Percentiles rank a stretch among this genome's conserved stretches.
These are phyloP conservation scores for Eimeria necatrix DNA, from an alignment of 169 alveolate genomes.

Conservation along the genomic window DNA sequence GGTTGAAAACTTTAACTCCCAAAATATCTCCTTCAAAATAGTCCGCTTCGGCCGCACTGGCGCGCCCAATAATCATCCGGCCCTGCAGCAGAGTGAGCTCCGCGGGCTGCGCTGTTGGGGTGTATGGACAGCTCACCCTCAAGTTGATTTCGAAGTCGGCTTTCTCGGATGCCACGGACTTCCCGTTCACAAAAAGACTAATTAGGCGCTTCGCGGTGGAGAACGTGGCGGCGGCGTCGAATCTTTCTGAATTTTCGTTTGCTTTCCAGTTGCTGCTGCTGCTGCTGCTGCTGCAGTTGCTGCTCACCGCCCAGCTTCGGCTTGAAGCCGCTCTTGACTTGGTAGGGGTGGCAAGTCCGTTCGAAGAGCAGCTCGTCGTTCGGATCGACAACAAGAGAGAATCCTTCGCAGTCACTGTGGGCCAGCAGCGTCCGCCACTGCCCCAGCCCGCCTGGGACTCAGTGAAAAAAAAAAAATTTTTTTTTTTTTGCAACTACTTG, in stretches of 20 bases:
- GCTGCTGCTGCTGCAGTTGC: neutral
- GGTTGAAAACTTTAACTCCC: slow-evolving; percentile 85
- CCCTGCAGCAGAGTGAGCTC: slow-evolving; percentile 46
- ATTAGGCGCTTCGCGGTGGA: slow-evolving; percentile 68
- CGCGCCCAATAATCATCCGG: slow-evolving; percentile 84
- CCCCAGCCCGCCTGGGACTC: slow-evolving; percentile 55
- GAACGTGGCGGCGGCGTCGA: slow-evolving; percentile 70
- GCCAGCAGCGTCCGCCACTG: slow-evolving; percentile 85
- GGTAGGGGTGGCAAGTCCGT: slow-evolving; percentile 84
- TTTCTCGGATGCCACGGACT: slow-evolving; percentile 80
- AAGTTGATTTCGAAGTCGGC: slow-evolving; percentile 84
- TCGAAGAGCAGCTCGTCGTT: slow-evolving; percentile 89
- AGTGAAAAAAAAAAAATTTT: neutral
- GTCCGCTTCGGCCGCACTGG: slow-evolving; percentile 87
- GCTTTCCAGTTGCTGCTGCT: neutral
- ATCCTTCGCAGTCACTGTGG: slow-evolving; percentile 90
- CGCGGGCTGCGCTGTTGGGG: neutral
- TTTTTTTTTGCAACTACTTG: neutral
- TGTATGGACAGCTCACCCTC: slow-evolving; percentile 31
- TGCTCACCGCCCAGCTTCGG: slow-evolving; percentile 59
- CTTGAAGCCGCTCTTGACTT: slow-evolving; percentile 60
- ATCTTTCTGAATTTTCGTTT: neutral
- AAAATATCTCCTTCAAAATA: slow-evolving; percentile 87
- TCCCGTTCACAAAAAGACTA: slow-evolving; percentile 85
- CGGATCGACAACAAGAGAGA: slow-evolving; percentile 87